phyloP scores from a whole-genome alignment of 805 yeast species.

The Pichia eremophila region DNA sequence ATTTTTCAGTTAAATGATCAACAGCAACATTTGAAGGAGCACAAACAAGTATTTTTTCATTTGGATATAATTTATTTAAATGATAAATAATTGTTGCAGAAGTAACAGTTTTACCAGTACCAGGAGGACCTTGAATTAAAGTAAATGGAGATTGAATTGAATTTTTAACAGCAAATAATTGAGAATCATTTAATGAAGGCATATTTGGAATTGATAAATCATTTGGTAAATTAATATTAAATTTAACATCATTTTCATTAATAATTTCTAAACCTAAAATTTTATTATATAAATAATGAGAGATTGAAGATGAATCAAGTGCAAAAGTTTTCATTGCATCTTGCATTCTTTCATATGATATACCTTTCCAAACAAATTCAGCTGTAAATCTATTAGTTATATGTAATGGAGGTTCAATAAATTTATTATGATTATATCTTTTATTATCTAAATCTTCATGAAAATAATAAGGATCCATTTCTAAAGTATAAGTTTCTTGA shows the following conservation, averaged over 20 bases:
- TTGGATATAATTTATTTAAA: conserved; percentile 44
- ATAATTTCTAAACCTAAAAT: conserved; percentile 73
- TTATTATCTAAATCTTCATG: no score
- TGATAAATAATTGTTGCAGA: conserved; percentile 84
- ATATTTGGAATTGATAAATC: conserved; percentile 57
- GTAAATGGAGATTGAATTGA: conserved; percentile 68
- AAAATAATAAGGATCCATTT: conserved; percentile 31
- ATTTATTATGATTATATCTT: conserved; percentile 19
- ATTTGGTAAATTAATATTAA: conserved; percentile 48
- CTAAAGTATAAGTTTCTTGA: conserved; percentile 64
- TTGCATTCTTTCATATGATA: conserved; percentile 78
- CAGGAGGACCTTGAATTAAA: conserved; percentile 92
- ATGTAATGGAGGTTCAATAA: conserved; percentile 45
- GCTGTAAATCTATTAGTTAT: conserved; percentile 63
- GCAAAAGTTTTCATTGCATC: conserved; percentile 67
- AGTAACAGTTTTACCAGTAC: conserved; percentile 92
- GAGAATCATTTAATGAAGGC: conserved; percentile 67
- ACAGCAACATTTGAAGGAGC: conserved; percentile 96
- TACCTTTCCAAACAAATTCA: conserved; percentile 85
- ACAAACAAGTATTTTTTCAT: conserved; percentile 69
- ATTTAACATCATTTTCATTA: conserved; percentile 44
- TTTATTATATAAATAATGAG: conserved; percentile 66
- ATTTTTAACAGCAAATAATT: conserved; percentile 61
- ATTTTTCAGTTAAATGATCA: conserved; percentile 74
- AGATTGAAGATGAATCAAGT: conserved; percentile 53